These are phyloP conservation scores for Thalia dealbata DNA, from an alignment of 176 grass and related monocot species.

Conservation along the genomic window DNA sequence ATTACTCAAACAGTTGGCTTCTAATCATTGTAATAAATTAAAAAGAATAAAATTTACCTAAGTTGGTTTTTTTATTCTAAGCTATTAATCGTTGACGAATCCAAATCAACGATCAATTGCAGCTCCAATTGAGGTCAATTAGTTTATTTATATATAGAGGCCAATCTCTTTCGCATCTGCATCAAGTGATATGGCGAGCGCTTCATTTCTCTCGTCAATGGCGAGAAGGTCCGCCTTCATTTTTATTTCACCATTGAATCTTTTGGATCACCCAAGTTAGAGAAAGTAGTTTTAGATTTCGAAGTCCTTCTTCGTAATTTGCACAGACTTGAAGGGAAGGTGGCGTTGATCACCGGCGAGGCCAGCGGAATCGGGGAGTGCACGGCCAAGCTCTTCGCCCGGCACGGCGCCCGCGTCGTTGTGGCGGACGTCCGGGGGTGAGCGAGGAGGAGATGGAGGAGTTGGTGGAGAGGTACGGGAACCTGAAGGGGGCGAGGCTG, in stretches of 20 bases:
- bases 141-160: too few species aligned
- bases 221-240: background rate
- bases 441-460: constrained; percentile 8
- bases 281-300: too few species aligned
- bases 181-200: background rate
- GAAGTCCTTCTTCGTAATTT: background rate
- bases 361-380: background rate
- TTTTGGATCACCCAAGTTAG: background rate
- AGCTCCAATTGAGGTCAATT: too few species aligned
- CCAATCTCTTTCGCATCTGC: background rate
- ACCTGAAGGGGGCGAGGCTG: constrained; percentile 22
- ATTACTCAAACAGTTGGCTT: too few species aligned
- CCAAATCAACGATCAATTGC: too few species aligned
- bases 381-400: background rate
- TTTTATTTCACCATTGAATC: background rate
- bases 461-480: background rate
- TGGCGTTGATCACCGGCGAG: background rate
- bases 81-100: too few species aligned
- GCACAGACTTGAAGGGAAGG: background rate
- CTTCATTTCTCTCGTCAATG: background rate
- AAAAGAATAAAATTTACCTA: too few species aligned
- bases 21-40: too few species aligned
- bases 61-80: too few species aligned
- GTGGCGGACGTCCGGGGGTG: constrained; percentile 7
- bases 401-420: background rate